A percentile compares a stretch with the other conserved stretches of the same genome.
These are phyloP conservation scores for Punctularia strigosozonata DNA, from an alignment of 768 basidiomycete species.

Conservation along the genomic window DNA sequence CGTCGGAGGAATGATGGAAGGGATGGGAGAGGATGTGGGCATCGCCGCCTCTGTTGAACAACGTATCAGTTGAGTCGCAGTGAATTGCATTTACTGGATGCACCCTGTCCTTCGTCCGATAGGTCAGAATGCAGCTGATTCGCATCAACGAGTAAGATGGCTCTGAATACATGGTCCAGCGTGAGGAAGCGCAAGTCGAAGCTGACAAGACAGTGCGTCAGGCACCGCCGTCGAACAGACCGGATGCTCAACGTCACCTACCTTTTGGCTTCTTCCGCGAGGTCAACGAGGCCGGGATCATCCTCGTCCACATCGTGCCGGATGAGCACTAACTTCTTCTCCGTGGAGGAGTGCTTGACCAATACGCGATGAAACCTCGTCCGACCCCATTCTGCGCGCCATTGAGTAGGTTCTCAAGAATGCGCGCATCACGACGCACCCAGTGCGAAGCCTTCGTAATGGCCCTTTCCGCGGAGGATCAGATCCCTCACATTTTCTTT, in stretches of 20 bases:
- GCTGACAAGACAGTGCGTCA: slow-evolving; percentile 14
- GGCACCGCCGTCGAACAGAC: slow-evolving; percentile 1
- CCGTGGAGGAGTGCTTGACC: slow-evolving; percentile 41
- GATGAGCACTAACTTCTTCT: slow-evolving; percentile 31
- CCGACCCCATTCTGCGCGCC: slow-evolving; percentile 33
- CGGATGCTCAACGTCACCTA: slow-evolving; percentile 13
- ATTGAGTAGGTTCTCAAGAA: too few species aligned
- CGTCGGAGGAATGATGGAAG: too few species aligned
- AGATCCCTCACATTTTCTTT: slow-evolving; percentile 40
- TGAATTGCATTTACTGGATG: too few species aligned
- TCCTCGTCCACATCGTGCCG: slow-evolving; percentile 35
- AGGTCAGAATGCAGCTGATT: too few species aligned
- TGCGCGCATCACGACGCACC: too few species aligned
- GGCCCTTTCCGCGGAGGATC: slow-evolving; percentile 43
- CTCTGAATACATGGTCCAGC: slow-evolving; percentile 38
- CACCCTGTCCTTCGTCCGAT: too few species aligned
- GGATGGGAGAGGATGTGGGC: too few species aligned
- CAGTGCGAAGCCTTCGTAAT: slow-evolving; percentile 54
- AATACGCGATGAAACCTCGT: slow-evolving; percentile 41
- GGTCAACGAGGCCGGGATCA: slow-evolving; percentile 37
- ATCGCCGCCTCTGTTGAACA: too few species aligned
- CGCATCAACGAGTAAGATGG: slow-evolving; percentile 27
- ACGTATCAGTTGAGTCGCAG: too few species aligned
- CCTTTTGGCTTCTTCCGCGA: slow-evolving; percentile 40
- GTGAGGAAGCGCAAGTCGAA: slow-evolving; percentile 30